Evolutionary conservation across 108 stramenopile genomes (phyloP).

Genomic region (Skeletonema potamos): DNA sequence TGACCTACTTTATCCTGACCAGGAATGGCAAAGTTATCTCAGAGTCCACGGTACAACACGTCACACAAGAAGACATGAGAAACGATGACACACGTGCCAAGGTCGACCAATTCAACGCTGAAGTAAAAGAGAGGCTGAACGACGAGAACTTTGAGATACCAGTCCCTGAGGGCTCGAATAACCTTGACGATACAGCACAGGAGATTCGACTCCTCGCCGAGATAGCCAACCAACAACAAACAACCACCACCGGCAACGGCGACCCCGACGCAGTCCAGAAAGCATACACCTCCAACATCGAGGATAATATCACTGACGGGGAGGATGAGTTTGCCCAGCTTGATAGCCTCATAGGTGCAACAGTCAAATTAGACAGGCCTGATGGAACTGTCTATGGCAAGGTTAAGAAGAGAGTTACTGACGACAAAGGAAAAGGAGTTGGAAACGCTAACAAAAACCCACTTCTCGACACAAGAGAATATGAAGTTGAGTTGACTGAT

Average conservation of each 20-base stretch:
- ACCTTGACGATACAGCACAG: background rate
- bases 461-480: slow-evolving; percentile 39
- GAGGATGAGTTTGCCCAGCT: slow-evolving; percentile 6
- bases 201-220: background rate
- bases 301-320: background rate
- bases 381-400: background rate
- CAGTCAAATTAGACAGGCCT: background rate
- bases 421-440: slow-evolving; percentile 16
- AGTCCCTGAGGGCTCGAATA: background rate
- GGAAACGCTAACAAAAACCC: slow-evolving; percentile 41
- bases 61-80: slow-evolving; percentile 26
- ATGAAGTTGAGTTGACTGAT: slow-evolving; percentile 47
- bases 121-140: background rate
- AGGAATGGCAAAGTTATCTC: slow-evolving; percentile 10
- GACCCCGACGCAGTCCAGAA: background rate
- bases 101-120: background rate
- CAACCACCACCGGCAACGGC: background rate
- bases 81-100: background rate
- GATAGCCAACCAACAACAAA: background rate
- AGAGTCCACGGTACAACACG: slow-evolving; percentile 25
- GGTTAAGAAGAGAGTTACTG: background rate
- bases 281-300: background rate
- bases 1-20: slow-evolving; percentile 37
- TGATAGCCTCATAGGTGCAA: background rate
- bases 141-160: background rate